These are phyloP conservation scores for Mortierella sp. DNA, from an alignment of 371 early-diverging fungal species.

Conservation along the genomic window DNA sequence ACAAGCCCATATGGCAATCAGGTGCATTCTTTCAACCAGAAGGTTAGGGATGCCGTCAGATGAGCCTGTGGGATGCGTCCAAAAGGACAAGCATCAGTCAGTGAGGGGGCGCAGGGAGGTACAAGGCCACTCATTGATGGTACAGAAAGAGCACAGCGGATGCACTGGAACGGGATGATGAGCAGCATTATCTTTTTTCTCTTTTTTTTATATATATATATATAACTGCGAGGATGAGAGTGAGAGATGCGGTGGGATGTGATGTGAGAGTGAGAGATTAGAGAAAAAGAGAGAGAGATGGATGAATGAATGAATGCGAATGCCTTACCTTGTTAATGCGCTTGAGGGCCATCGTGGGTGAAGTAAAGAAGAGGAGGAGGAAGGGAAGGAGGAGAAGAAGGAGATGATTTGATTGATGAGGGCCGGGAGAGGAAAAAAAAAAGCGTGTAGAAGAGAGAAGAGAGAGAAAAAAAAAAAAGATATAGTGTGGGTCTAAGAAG, in stretches of 20 bases:
- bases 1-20: no score
- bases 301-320: constrained; percentile 5
- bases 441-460: constrained; percentile 4
- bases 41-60: no score
- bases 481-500: no score
- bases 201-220: no score
- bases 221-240: no score
- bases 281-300: not conserved
- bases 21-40: no score
- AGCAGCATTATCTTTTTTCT: no score
- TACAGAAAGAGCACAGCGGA: not conserved
- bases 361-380: constrained; percentile 13
- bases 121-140: not conserved
- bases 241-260: no score
- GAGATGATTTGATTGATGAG: constrained; percentile 11
- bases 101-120: not conserved
- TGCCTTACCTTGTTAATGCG: constrained; percentile 90
- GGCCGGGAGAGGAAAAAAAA: constrained; percentile 24
- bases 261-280: no score
- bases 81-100: not conserved
- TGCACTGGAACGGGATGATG: no score
- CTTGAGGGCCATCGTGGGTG: constrained; percentile 84
- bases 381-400: constrained; percentile 17
- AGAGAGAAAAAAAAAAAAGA: constrained; percentile 1
- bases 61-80: no score